Evolutionary conservation across 108 stramenopile species (phyloP), one percentile per base, ranked within the genome.

Genomic region (Fistulifera pelliculosa): DNA sequence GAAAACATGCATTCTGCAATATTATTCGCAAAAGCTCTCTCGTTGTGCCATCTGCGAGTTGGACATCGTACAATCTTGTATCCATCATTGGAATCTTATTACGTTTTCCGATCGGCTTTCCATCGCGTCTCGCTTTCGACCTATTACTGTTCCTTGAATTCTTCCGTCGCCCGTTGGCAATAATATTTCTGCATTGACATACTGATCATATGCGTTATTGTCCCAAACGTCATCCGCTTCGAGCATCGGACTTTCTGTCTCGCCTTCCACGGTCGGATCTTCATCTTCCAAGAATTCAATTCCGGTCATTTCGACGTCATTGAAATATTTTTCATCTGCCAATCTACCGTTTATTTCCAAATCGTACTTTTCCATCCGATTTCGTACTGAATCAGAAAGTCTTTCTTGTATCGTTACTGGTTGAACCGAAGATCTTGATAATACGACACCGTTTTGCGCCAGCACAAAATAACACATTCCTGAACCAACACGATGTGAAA

Each of bases 391-490:
- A 1, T 49, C 42, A 0, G 42, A 42, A 11, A 27, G 13, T 22
- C 56, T 14, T 0, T 75, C 74, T 1, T 61, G 58, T 47, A 56
- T 25, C 11, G 61, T 54, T 14, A 71, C 41, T 21, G 54, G 69
- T 38, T 63, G 58, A 1, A 68, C 62, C 2, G 70, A 62, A 0
- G 75, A 62, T 5, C 66, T 40, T 0, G 60, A 24, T 8, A 72
- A 15, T 0, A 65, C 45, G 6, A 15, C 28, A 1, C 74, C 69
- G 0, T 28, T 55, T 2, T 27, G 47, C 14, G 59, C 59, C 1
- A 72, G 49, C 1, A 72, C 47, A 52, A 54, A 72, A 43, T 69
- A 77, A 31, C 64, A 72, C 64, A 72, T 51, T 39, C 27, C 47
- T 17, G 41, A 31, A 8, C 76, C 70, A n/a, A 69, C 47, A 1